Base-by-base conservation (phyloP, 1,284 basidiomycete genomes). In the Tylopilus sp. region DNA sequence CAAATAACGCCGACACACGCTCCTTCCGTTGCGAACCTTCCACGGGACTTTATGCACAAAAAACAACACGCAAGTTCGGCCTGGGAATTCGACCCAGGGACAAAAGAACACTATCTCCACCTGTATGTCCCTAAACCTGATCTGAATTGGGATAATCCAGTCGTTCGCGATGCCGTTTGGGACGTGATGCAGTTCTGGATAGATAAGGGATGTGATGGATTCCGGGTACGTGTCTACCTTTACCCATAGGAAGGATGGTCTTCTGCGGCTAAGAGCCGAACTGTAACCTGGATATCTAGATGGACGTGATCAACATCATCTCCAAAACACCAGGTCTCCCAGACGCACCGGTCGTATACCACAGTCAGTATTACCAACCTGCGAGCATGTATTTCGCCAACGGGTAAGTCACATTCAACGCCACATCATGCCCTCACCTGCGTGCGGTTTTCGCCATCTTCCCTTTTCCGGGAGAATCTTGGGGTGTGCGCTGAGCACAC, bases 41-140 rank as follows among this genome's bases (percentile, higher is more conserved):
- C 28, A 21, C 31, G 46, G 42, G 19, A n/a, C 11, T 12, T n/a
- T 40, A 3, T 13, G 8, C 35, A 6, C 11, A n/a, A 35, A 31
- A 35, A 44, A 48, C 40, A 8, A 28, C 29, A 59, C n/a, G 45
- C 54, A 82, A 86, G 85, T 21, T 78, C 80, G 2, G 84, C 81
- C 4, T 92, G 89, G 89, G 77, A 82, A 21, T 87, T 79, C 60
- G 83, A 87, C 64, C 79, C 82, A 53, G 61, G 63, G 21, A 86
- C 84, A 0, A 73, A 82, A 52, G 84, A 88, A 66, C 91, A 83
- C 59, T 89, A 89, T 63, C 76, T 89, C 41, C 86, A 89, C 66
- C 61, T 89, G 8, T 91, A 82, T 65, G 74, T 82, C 55, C 61
- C 72, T 11, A 78, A 84, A 68, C 89, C 88, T 0, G 89, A 91